phyloP scores from a whole-genome alignment of 345 rosid species.

The Euphorbia pulcherrima region DNA sequence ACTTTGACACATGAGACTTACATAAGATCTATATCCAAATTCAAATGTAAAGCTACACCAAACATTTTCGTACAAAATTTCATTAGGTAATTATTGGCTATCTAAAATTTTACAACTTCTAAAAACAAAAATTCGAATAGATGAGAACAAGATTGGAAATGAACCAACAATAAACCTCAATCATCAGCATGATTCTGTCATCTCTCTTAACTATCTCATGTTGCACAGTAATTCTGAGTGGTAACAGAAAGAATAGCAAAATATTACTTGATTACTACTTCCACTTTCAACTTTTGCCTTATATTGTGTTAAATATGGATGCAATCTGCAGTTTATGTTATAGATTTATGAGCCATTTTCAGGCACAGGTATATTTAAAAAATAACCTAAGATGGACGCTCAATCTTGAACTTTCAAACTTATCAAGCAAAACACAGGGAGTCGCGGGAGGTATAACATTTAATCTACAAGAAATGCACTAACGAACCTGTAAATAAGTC shows the following conservation, averaged over 20 bases:
- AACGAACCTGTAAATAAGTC: slow-evolving; percentile 83
- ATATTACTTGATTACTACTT: no score
- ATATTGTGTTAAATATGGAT: not conserved
- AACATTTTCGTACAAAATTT: not conserved
- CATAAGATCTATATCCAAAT: not conserved
- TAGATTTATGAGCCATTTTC: not conserved
- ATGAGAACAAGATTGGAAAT: slow-evolving; percentile 1
- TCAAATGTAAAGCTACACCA: not conserved
- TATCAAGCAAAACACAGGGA: slow-evolving; percentile 1
- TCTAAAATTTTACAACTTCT: not conserved
- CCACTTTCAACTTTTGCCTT: not conserved
- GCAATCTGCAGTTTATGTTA: not conserved
- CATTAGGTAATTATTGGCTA: not conserved
- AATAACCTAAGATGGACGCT: not conserved
- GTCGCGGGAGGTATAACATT: slow-evolving; percentile 9
- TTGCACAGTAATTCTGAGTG: not conserved
- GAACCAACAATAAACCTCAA: not conserved
- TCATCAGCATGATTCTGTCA: not conserved
- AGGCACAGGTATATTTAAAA: not conserved
- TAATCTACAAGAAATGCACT: not conserved
- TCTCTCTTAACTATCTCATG: not conserved
- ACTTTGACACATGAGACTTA: slow-evolving; percentile 9
- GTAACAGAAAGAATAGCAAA: not conserved
- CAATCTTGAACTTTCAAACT: slow-evolving; percentile 4
- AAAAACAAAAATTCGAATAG: not conserved